A percentile compares a stretch with the other conserved stretches of the same genome.
These are phyloP conservation scores for Solanum tacnaense DNA, from an alignment of 257 asterid genomes.

Conservation along the genomic window DNA sequence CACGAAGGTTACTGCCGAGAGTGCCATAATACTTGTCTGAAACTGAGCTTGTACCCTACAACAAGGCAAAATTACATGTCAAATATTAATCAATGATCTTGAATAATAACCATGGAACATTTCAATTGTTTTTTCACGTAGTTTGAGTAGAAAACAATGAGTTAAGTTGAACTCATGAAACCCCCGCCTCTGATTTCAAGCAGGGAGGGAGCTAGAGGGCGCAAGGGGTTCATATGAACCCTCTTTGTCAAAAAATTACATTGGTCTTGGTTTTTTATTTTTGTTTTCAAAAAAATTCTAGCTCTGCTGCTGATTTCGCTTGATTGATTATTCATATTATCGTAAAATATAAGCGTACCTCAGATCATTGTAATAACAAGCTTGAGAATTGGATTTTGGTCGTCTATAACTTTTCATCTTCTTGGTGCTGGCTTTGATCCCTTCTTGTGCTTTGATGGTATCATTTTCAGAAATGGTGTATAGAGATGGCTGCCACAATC, in stretches of 20 bases:
- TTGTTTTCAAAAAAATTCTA: no score
- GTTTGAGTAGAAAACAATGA: not conserved
- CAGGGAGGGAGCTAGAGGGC: not conserved
- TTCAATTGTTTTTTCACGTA: not conserved
- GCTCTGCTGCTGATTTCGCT: not conserved
- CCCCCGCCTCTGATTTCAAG: not conserved
- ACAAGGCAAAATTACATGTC: not conserved
- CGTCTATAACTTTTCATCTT: not conserved
- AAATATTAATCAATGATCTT: not conserved
- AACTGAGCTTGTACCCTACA: not conserved
- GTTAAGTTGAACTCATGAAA: not conserved
- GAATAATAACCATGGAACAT: not conserved
- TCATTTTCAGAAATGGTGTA: conserved; percentile 6
- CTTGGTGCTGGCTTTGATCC: not conserved
- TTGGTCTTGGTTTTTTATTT: not conserved
- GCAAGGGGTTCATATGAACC: no score
- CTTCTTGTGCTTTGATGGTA: not conserved
- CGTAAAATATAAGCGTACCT: not conserved
- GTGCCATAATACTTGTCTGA: not conserved
- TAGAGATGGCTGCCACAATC: conserved; percentile 6
- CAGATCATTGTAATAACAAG: not conserved
- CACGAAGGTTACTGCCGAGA: not conserved
- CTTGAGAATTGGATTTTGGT: not conserved
- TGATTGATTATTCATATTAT: not conserved
- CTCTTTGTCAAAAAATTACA: not conserved